Conservation (phyloP, 257 asterid species). For the Fraxinus anomala region DNA sequence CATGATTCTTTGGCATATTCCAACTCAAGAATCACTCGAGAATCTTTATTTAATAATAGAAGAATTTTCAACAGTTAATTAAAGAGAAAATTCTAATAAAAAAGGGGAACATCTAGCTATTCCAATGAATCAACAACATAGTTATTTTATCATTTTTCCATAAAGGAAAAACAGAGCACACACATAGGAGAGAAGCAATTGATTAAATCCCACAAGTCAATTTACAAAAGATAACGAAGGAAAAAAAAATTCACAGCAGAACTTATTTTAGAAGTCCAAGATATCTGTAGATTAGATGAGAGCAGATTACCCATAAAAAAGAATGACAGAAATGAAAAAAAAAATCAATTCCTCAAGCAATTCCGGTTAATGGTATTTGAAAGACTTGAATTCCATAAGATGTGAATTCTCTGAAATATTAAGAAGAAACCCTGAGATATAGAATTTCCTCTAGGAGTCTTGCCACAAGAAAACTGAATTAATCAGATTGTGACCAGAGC, state of each 20-base stretch:
- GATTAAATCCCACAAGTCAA: background rate
- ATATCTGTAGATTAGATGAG: background rate
- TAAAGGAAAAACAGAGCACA: background rate
- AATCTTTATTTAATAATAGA: background rate
- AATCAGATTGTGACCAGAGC: background rate
- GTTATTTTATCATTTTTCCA: background rate
- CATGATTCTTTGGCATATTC: background rate
- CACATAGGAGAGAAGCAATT: background rate
- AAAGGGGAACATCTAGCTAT: background rate
- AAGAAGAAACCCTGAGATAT: background rate
- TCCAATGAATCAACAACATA: background rate
- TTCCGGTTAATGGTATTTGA: too few relatives aligned
- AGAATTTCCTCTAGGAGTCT: background rate
- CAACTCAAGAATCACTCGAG: background rate
- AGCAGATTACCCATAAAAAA: background rate
- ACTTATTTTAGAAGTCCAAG: background rate
- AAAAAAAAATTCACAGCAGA: background rate
- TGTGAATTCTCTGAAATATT: background rate
- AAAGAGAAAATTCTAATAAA: background rate
- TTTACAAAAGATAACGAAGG: background rate
- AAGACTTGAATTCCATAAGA: background rate
- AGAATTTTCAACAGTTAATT: background rate
- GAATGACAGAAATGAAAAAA: background rate
- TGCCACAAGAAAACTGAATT: background rate
- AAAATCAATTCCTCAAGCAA: too few relatives aligned